Evolutionary conservation across 306 rosid species (phyloP).

Genomic region (Ochetophila trinervis): DNA sequence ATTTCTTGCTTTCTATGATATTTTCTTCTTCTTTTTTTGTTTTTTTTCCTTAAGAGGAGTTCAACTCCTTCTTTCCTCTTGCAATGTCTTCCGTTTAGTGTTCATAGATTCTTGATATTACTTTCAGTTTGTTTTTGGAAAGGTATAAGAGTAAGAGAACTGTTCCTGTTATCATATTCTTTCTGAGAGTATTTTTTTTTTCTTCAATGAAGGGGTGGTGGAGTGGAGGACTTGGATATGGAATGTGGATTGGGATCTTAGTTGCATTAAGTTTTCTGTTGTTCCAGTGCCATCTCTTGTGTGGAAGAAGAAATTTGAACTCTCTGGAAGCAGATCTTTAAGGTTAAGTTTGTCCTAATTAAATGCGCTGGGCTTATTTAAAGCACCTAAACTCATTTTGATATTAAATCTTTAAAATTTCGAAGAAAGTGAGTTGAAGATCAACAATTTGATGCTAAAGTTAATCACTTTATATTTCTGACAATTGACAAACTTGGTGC

Average conservation of each 20-base stretch:
- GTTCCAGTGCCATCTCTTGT: constrained; percentile 69
- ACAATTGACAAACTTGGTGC: too few relatives aligned
- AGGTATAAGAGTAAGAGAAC: constrained; percentile 4
- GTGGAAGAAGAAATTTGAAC: constrained; percentile 78
- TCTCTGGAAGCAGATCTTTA: constrained; percentile 45
- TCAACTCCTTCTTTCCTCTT: neutral
- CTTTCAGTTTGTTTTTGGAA: constrained; percentile 11
- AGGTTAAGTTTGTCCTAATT: constrained; percentile 47
- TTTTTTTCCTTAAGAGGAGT: too few relatives aligned
- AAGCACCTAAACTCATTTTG: neutral
- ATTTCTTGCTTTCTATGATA: too few relatives aligned
- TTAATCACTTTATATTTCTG: too few relatives aligned
- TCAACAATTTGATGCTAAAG: neutral
- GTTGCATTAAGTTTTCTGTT: constrained; percentile 77
- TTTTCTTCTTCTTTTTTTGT: neutral
- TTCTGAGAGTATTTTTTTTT: constrained; percentile 13
- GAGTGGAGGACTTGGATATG: constrained; percentile 96
- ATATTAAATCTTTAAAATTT: neutral
- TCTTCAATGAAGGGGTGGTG: constrained; percentile 78
- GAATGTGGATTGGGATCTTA: constrained; percentile 88
- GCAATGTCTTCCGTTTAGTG: neutral
- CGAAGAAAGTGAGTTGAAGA: neutral
- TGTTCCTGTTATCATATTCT: constrained; percentile 16
- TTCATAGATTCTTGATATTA: constrained; percentile 7
- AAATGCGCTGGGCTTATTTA: neutral